Percentiles rank a stretch among this genome's conserved stretches.
Conservation (phyloP, 768 basidiomycete species). For the Exidia glandulosa region DNA sequence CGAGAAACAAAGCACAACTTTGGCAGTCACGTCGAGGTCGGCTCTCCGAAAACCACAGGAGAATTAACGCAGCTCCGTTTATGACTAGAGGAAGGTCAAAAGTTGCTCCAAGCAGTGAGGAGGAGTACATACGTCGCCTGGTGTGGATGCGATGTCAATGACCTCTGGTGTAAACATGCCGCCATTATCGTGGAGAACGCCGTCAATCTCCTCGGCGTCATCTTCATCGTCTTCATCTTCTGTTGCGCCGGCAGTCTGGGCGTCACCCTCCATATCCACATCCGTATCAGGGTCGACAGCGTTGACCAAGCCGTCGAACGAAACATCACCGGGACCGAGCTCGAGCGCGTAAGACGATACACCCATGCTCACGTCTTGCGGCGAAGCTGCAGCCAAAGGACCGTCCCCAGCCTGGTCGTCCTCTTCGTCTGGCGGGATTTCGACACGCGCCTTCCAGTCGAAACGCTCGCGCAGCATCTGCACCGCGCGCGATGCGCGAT, state of each 20-base stretch:
- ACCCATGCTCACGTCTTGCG: not conserved
- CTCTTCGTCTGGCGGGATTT: slow-evolving; percentile 67
- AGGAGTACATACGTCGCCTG: too few relatives aligned
- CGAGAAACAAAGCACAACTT: too few relatives aligned
- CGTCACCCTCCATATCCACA: not conserved
- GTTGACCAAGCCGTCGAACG: not conserved
- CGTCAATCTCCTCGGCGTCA: not conserved
- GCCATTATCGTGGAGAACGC: not conserved
- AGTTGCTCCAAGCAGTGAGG: too few relatives aligned
- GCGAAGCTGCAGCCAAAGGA: not conserved
- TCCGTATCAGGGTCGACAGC: not conserved
- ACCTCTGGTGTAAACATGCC: too few relatives aligned
- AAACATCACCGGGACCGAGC: not conserved
- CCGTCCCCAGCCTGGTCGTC: slow-evolving; percentile 34
- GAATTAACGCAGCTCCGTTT: too few relatives aligned
- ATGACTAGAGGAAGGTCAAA: too few relatives aligned
- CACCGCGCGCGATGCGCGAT: slow-evolving; percentile 70
- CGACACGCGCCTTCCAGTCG: slow-evolving; percentile 74
- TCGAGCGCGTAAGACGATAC: too few relatives aligned
- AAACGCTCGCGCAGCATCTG: slow-evolving; percentile 67
- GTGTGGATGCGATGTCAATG: too few relatives aligned
- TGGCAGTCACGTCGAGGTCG: too few relatives aligned
- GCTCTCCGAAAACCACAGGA: too few relatives aligned
- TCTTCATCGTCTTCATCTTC: not conserved
- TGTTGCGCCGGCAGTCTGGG: too few relatives aligned